Percentiles rank a stretch among this genome's conserved stretches.
Evolutionary conservation across 495 filamentous ascomycete genomes (phyloP).

Genomic region (Lindgomyces ingoldianus): DNA sequence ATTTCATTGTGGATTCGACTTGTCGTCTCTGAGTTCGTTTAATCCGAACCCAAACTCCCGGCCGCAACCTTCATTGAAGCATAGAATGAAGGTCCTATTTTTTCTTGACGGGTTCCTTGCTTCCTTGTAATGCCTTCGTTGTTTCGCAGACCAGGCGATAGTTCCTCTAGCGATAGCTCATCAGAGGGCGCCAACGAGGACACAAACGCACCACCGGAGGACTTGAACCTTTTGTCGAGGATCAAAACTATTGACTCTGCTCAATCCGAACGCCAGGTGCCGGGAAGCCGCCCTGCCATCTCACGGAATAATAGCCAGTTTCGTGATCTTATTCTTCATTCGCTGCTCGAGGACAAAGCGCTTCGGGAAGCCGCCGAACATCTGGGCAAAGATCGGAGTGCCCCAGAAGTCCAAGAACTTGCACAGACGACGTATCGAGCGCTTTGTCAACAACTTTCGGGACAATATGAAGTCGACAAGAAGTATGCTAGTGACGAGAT

Average conservation of each 20-base stretch:
- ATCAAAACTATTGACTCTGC: constrained; percentile 23
- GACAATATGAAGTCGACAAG: constrained; percentile 6
- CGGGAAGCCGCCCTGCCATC: constrained; percentile 3
- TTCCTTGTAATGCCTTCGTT: constrained; percentile 17
- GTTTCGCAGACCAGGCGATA: constrained; percentile 25
- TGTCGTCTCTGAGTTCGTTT: not conserved
- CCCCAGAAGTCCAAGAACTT: constrained; percentile 36
- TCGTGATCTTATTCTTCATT: constrained; percentile 36
- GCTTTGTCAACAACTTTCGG: constrained; percentile 19
- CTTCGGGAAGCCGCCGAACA: constrained; percentile 30
- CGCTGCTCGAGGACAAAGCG: constrained; percentile 39
- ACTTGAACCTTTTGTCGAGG: constrained; percentile 9
- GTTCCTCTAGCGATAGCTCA: not conserved
- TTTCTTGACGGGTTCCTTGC: not conserved
- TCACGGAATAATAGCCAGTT: constrained; percentile 16
- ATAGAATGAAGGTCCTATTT: not conserved
- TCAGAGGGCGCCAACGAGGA: not conserved
- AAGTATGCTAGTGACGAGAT: constrained; percentile 24
- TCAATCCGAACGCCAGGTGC: constrained; percentile 3
- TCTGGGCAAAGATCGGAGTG: constrained; percentile 23
- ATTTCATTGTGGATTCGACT: not conserved
- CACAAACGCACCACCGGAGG: constrained; percentile 2
- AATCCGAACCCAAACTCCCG: not conserved
- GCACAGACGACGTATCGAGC: constrained; percentile 25
- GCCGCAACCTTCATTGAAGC: not conserved